A percentile compares a stretch with the other conserved stretches of the same genome.
Evolutionary conservation across 169 alveolate genomes (phyloP).

Genomic region (Perkinsus olseni): DNA sequence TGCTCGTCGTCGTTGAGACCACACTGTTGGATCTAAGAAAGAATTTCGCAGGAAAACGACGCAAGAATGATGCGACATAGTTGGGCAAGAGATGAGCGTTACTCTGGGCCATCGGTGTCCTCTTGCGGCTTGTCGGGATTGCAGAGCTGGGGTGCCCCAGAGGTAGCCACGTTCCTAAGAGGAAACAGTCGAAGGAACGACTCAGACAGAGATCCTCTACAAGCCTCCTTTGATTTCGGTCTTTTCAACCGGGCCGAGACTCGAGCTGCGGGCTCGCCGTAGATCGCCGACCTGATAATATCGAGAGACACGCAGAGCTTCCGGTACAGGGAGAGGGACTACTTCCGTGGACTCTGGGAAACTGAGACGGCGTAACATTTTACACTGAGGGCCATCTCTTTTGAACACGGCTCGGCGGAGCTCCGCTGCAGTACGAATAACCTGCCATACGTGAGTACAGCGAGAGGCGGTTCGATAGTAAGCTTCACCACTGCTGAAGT

Average conservation of each 20-base stretch:
- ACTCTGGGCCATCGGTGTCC: too few species aligned
- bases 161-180: too few species aligned
- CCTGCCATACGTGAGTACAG: background rate
- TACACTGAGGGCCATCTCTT: background rate
- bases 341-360: background rate
- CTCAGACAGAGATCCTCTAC: background rate
- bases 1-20: background rate
- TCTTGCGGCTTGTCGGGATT: too few species aligned
- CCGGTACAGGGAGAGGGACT: background rate
- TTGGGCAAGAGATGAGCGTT: too few species aligned
- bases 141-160: too few species aligned
- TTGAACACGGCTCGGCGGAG: background rate
- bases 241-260: background rate
- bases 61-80: too few species aligned
- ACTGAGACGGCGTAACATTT: background rate
- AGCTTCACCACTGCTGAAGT: too few species aligned
- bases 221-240: background rate
- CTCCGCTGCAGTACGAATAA: background rate
- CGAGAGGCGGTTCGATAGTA: too few species aligned
- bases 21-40: background rate
- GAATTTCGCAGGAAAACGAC: too few species aligned
- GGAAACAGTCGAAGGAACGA: too few species aligned
- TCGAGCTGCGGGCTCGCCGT: background rate
- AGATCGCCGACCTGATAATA: background rate
- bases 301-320: background rate